Evolutionary conservation across 2,329 filamentous ascomycete species (phyloP).

Genomic region (Didymella pinodella): DNA sequence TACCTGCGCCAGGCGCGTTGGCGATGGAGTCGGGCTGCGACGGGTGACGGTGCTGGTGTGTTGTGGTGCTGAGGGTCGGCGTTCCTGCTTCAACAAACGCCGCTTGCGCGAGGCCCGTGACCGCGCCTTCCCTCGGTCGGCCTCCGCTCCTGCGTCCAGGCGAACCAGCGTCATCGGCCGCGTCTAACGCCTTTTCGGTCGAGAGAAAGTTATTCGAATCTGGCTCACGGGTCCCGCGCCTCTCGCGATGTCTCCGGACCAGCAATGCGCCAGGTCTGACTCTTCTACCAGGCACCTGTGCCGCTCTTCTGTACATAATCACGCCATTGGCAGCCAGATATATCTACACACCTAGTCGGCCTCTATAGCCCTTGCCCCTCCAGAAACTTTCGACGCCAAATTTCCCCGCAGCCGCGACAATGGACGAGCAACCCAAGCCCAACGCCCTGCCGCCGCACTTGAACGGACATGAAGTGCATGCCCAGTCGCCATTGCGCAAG

Average conservation of each 20-base stretch:
- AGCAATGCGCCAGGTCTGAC: slow-evolving; percentile 34
- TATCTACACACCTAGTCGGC: background rate
- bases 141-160: background rate
- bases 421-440: slow-evolving; percentile 52
- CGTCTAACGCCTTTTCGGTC: slow-evolving; percentile 25
- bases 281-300: slow-evolving; percentile 23
- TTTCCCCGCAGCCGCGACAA: slow-evolving; percentile 27
- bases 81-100: slow-evolving; percentile 17
- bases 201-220: slow-evolving; percentile 34
- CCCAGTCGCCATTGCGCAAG: slow-evolving; percentile 59
- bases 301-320: slow-evolving; percentile 21
- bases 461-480: slow-evolving; percentile 51
- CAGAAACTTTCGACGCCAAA: slow-evolving; percentile 11
- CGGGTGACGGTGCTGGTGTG: slow-evolving; percentile 16
- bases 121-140: slow-evolving; percentile 6
- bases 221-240: slow-evolving; percentile 26
- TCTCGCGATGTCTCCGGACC: slow-evolving; percentile 10
- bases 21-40: slow-evolving; percentile 9
- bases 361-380: slow-evolving; percentile 3
- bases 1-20: slow-evolving; percentile 18
- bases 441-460: slow-evolving; percentile 65
- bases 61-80: slow-evolving; percentile 22
- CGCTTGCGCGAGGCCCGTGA: slow-evolving; percentile 18
- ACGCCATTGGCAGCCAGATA: slow-evolving; percentile 11
- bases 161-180: slow-evolving; percentile 24